Percentiles rank a stretch among this genome's conserved stretches.
Conservation (phyloP, 768 basidiomycete species). For the Macrolepiota fuliginosa region DNA sequence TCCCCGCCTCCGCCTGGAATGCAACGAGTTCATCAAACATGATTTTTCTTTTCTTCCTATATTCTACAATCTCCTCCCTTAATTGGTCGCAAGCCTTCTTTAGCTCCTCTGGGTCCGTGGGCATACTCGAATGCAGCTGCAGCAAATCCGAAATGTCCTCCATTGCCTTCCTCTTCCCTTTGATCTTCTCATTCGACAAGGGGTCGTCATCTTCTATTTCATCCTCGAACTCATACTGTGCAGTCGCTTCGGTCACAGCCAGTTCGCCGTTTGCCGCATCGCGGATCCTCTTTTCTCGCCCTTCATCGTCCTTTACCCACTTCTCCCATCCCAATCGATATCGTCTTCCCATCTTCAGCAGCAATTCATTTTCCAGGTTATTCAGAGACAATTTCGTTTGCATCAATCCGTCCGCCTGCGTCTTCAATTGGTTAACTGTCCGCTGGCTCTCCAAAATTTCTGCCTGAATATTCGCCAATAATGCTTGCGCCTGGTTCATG, state of each 20-base stretch:
- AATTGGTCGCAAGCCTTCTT: constrained; percentile 56
- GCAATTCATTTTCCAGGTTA: constrained; percentile 63
- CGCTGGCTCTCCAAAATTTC: constrained; percentile 88
- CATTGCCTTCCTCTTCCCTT: constrained; percentile 53
- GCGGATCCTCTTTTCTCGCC: constrained; percentile 67
- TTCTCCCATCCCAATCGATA: constrained; percentile 91
- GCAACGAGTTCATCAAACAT: constrained; percentile 75
- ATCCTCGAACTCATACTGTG: constrained; percentile 41
- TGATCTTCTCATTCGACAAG: constrained; percentile 41
- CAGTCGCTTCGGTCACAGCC: constrained; percentile 40
- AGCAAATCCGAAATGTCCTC: constrained; percentile 69
- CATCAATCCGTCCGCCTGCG: constrained; percentile 64
- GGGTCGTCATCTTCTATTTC: constrained; percentile 41
- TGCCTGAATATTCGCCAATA: constrained; percentile 82
- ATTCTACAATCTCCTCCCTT: constrained; percentile 61
- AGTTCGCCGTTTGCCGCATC: constrained; percentile 60
- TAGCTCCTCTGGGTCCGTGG: constrained; percentile 54
- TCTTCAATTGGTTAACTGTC: constrained; percentile 64
- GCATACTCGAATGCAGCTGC: constrained; percentile 53
- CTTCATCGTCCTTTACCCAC: constrained; percentile 86
- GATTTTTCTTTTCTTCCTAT: constrained; percentile 65
- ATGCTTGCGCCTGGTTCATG: constrained; percentile 82
- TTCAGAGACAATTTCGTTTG: constrained; percentile 57
- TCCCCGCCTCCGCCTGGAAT: constrained; percentile 88
- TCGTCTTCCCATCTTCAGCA: constrained; percentile 74